Evolutionary conservation across 2,329 filamentous ascomycete genomes (phyloP), one percentile per base, ranked within the genome.

Genomic region (Clarireedia homoeocarpa): DNA sequence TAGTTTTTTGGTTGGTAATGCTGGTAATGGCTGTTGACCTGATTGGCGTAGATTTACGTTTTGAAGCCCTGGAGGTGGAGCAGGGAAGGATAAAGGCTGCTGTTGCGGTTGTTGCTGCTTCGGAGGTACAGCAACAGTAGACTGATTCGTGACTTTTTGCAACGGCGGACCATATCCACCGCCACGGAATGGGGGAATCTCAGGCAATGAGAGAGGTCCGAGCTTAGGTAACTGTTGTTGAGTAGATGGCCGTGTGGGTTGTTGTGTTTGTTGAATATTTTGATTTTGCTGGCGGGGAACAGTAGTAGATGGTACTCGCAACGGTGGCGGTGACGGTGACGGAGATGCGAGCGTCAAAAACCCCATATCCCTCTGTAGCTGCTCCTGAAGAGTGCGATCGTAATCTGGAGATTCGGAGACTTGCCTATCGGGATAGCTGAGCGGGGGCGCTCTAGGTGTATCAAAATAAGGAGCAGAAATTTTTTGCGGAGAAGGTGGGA

Each of bases 291-390:
- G 56, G 55, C 62, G 48, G 48, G 62, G 40, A 48, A 64, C 48
- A 36, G 40, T 20, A 23, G 51, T 34, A 12, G 38, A 48, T 20
- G 53, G 20, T 34, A 44, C 30, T 45, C 39, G 55, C 58, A 63
- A 20, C 59, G 65, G 55, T 58, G 64, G 61, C 50, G 65, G 61
- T 51, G 69, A 60, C 50, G 65, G 61, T 51, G 69, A 60, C 36
- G 61, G 57, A 48, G 59, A 61, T 57, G 59, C 71, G 46, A 86
- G 70, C 54, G 78, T 81, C 61, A 86, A 71, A 61, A 75, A 75
- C 30, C 75, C 74, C 73, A 86, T 80, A 59, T 86, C 83, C 56
- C 77, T 77, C 61, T 82, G 81, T n/a, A 87, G 69, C 66, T 86
- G 81, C 40, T 81, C 78, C 58, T 84, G 82, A 44, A 85, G 68